Evolutionary conservation across 2,329 filamentous ascomycete genomes (phyloP), one percentile per base, ranked within the genome.

Genomic region (Colletotrichum liriopes): DNA sequence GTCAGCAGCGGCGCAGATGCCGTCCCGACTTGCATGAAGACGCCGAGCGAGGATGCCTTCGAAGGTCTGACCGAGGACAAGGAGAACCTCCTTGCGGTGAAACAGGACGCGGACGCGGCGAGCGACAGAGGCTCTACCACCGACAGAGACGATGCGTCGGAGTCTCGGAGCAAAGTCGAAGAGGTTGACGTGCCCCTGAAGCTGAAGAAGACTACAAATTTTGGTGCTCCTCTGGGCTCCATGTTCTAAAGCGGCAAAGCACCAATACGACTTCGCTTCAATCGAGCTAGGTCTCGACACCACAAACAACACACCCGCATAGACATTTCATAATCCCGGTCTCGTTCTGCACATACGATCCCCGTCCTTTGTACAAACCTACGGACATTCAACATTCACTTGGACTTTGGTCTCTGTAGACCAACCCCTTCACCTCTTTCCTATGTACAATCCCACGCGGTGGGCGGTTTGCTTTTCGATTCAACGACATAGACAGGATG

Each of bases 1-100:
- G 85, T 88, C 52, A 84, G 84, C 67, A 84, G 82, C 64, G 84
- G 83, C 18, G 80, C 84, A 26, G 84, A 87, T 47, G 82, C 84
- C 1, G 80, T 86, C 0, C 88, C 88, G 0, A 84, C 85, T 16
- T 83, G 84, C 45, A 77, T 84, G 73, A 79, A 79, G 56, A 65
- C 66, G 3, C 82, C 82, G 3, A 76, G 83, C 35, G 82, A 81
- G 32, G 78, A 79, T 41, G 55, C 56, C 1, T 45, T 64, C 12
- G 73, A 75, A 41, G 71, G 49, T 20, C 23, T 43, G 11, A 20
- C 56, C 3, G 73, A 70, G 39, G 68, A 70, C 14, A 74, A 70
- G 41, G 73, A 74, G 32, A 70, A 74, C 26, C 35, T 23, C 9
- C 29, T 47, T 16, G 43, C n/a, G 20, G 60, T 43, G 12, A 61